Percentiles rank a stretch among this genome's conserved stretches.
phyloP scores from a whole-genome alignment of 495 filamentous ascomycete genomes.

The Umbilicaria muhlenbergii region DNA sequence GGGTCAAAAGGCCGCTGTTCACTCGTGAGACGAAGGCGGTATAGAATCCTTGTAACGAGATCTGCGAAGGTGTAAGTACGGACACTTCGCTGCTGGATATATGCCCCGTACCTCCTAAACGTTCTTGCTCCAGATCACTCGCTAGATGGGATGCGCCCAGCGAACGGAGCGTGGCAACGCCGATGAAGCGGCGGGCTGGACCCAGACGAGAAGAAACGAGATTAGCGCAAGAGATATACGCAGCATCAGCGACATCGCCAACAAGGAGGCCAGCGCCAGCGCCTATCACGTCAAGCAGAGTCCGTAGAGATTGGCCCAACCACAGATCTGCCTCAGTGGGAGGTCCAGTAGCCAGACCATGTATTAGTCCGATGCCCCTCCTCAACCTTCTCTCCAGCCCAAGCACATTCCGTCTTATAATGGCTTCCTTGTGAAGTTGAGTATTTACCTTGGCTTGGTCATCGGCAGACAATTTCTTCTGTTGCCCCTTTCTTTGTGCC shows the following conservation, averaged over 20 bases:
- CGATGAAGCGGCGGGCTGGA: constrained; percentile 60
- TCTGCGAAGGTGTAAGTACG: constrained; percentile 24
- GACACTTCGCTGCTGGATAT: background rate
- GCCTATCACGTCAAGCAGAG: constrained; percentile 52
- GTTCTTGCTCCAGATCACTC: constrained; percentile 55
- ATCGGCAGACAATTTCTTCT: constrained; percentile 78
- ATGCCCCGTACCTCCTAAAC: constrained; percentile 39
- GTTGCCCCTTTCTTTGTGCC: constrained; percentile 79
- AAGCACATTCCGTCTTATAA: constrained; percentile 54
- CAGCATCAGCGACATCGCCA: constrained; percentile 59
- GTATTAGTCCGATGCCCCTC: constrained; percentile 72
- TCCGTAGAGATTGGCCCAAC: constrained; percentile 63
- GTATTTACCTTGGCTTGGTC: constrained; percentile 83
- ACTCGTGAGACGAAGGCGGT: constrained; percentile 74
- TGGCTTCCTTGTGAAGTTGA: constrained; percentile 73
- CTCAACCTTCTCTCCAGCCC: constrained; percentile 50
- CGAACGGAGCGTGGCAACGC: constrained; percentile 69
- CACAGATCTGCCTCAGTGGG: constrained; percentile 71
- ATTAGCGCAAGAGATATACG: constrained; percentile 64
- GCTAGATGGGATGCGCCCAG: constrained; percentile 57
- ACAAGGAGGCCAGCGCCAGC: constrained; percentile 70
- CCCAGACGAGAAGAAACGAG: constrained; percentile 64
- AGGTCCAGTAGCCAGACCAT: constrained; percentile 65
- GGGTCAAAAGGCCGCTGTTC: constrained; percentile 85
- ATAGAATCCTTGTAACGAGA: constrained; percentile 76